A percentile compares a stretch with the other conserved stretches of the same genome.
Conservation (phyloP, 2,329 filamentous ascomycete species). For the Fusarium sublunatum region DNA sequence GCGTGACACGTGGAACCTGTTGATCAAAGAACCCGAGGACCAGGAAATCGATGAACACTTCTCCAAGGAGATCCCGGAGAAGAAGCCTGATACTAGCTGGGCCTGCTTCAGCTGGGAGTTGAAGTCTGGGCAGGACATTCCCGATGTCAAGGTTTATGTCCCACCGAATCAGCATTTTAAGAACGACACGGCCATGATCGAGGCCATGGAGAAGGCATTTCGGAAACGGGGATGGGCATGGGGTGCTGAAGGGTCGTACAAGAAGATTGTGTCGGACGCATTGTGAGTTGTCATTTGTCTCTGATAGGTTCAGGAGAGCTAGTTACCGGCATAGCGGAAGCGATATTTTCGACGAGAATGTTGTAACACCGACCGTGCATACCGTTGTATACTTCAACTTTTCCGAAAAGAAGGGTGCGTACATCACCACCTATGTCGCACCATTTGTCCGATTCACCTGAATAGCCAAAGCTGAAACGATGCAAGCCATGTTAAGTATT, state of each 20-base stretch:
- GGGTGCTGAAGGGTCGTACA: constrained; percentile 24
- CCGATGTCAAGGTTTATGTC: constrained; percentile 45
- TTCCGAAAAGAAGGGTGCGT: constrained; percentile 22
- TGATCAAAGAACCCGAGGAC: constrained; percentile 42
- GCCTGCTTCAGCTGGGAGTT: constrained; percentile 46
- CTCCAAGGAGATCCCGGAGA: constrained; percentile 22
- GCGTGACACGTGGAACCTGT: constrained; percentile 41
- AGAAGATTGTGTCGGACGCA: constrained; percentile 21
- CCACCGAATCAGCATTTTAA: constrained; percentile 43
- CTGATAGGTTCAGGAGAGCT: no score
- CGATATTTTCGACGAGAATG: constrained; percentile 8
- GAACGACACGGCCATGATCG: constrained; percentile 18
- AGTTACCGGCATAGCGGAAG: constrained; percentile 1
- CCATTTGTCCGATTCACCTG: constrained; percentile 25
- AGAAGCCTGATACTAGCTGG: constrained; percentile 33
- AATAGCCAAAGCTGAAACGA: not conserved
- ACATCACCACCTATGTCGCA: constrained; percentile 30
- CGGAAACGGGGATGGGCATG: constrained; percentile 28
- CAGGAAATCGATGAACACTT: constrained; percentile 16
- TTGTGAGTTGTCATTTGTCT: constrained; percentile 7
- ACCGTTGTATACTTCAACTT: constrained; percentile 29
- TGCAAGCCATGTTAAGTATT: no score
- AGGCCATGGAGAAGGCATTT: constrained; percentile 26
- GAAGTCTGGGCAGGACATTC: constrained; percentile 35
- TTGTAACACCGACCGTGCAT: constrained; percentile 15